Evolutionary conservation across 306 rosid species (phyloP).

Genomic region (Dryas octopetala): DNA sequence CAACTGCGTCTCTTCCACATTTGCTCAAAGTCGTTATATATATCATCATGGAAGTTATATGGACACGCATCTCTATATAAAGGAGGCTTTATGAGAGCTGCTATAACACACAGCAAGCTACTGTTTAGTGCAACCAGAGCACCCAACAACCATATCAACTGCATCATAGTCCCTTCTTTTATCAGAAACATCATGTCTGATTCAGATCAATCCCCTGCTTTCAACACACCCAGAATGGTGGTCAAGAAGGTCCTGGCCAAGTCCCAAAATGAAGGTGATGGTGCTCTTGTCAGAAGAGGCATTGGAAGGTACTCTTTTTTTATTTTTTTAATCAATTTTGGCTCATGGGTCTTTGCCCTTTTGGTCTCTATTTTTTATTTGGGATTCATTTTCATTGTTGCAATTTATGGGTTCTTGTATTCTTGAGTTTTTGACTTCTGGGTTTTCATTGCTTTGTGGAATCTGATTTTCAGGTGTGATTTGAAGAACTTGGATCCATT

Average conservation of each 20-base stretch:
- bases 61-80: neutral
- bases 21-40: neutral
- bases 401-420: neutral
- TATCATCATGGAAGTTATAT: neutral
- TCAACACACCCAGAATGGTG: slow-evolving; percentile 57
- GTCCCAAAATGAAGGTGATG: slow-evolving; percentile 47
- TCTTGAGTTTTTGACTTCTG: slow-evolving; percentile 1
- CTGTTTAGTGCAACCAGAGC: neutral
- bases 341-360: neutral
- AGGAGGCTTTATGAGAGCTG: slow-evolving; percentile 18
- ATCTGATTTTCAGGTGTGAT: slow-evolving; percentile 37
- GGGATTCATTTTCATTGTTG: neutral
- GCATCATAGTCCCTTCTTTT: neutral
- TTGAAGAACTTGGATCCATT: slow-evolving; percentile 58
- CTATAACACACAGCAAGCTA: neutral
- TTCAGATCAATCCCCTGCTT: slow-evolving; percentile 34
- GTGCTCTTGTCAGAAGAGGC: slow-evolving; percentile 54
- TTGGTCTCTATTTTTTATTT: neutral
- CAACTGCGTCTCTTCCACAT: neutral
- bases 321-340: neutral
- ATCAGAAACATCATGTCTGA: slow-evolving; percentile 42
- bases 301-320: slow-evolving; percentile 45
- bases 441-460: slow-evolving; percentile 14
- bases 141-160: neutral
- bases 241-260: slow-evolving; percentile 50